Evolutionary conservation across 228 moss, liverwort and hornwort species (phyloP).

Genomic region (Sphagnum fallax): DNA sequence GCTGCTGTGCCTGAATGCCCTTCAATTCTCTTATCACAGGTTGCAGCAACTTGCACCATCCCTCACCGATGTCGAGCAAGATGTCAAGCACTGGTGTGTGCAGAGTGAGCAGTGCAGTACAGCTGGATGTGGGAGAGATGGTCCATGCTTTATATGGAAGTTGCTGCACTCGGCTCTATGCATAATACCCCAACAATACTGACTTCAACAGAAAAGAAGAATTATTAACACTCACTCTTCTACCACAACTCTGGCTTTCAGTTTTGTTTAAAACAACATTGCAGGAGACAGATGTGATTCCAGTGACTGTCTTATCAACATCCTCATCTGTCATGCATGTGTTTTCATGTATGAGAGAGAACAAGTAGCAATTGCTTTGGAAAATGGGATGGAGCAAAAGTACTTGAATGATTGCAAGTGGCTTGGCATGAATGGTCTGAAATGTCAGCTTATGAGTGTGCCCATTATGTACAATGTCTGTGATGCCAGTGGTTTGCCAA

Average conservation of each 20-base stretch:
- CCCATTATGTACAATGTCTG: constrained; percentile 58
- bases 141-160: constrained; percentile 80
- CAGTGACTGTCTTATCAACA: neutral
- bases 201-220: neutral
- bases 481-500: constrained; percentile 84
- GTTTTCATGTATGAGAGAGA: neutral
- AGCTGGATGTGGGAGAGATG: constrained; percentile 58
- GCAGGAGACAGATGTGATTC: neutral
- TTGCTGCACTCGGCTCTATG: constrained; percentile 67
- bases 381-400: neutral
- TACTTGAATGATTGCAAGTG: constrained; percentile 72
- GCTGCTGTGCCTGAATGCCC: constrained; percentile 48
- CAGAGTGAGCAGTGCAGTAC: constrained; percentile 65
- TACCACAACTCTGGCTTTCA: neutral
- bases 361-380: neutral
- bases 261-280: neutral
- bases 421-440: constrained; percentile 79
- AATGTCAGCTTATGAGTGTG: constrained; percentile 45
- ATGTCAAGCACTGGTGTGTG: constrained; percentile 47
- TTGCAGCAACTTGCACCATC: constrained; percentile 74
- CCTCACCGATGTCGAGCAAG: constrained; percentile 66
- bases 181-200: neutral
- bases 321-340: neutral
- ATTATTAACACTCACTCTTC: neutral
- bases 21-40: constrained; percentile 51